phyloP scores from a whole-genome alignment of 495 filamentous ascomycete genomes.

The Amorphotheca resinae region DNA sequence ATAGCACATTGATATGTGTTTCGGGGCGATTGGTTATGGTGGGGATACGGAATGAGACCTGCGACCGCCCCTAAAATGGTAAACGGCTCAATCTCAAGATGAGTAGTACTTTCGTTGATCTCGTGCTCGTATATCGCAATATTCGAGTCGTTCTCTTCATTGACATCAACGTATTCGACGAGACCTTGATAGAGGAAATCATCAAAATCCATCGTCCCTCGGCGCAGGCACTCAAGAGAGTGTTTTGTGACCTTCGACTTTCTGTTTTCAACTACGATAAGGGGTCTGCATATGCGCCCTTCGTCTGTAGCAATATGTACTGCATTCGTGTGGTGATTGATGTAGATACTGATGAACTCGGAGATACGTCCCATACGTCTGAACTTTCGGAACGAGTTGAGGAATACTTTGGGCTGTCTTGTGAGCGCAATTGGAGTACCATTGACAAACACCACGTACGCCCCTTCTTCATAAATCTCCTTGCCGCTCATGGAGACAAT shows the following conservation, averaged over 20 bases:
- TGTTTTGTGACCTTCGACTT: constrained; percentile 63
- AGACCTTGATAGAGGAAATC: constrained; percentile 81
- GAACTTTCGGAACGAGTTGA: constrained; percentile 68
- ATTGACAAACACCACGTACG: constrained; percentile 88
- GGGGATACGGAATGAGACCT: constrained; percentile 92
- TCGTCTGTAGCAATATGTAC: constrained; percentile 96
- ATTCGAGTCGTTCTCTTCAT: constrained; percentile 93
- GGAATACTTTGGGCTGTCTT: constrained; percentile 67
- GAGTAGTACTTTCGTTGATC: constrained; percentile 68
- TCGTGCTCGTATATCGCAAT: constrained; percentile 81
- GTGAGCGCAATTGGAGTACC: constrained; percentile 84
- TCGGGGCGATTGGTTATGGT: constrained; percentile 97
- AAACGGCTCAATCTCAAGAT: constrained; percentile 96
- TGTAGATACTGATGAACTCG: constrained; percentile 88
- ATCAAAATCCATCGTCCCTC: constrained; percentile 75
- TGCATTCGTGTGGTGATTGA: constrained; percentile 81
- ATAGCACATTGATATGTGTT: constrained; percentile 99
- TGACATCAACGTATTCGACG: constrained; percentile 94
- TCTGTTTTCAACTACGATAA: constrained; percentile 84
- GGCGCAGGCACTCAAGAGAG: constrained; percentile 65
- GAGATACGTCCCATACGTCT: constrained; percentile 81
- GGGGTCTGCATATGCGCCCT: constrained; percentile 85
- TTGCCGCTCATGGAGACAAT: constrained; percentile 58
- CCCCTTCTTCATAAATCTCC: constrained; percentile 71
- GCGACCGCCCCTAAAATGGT: constrained; percentile 96